Percentiles rank a stretch among this genome's conserved stretches.
phyloP scores from a whole-genome alignment of 768 basidiomycete genomes.

The Hypholoma sublateritium region DNA sequence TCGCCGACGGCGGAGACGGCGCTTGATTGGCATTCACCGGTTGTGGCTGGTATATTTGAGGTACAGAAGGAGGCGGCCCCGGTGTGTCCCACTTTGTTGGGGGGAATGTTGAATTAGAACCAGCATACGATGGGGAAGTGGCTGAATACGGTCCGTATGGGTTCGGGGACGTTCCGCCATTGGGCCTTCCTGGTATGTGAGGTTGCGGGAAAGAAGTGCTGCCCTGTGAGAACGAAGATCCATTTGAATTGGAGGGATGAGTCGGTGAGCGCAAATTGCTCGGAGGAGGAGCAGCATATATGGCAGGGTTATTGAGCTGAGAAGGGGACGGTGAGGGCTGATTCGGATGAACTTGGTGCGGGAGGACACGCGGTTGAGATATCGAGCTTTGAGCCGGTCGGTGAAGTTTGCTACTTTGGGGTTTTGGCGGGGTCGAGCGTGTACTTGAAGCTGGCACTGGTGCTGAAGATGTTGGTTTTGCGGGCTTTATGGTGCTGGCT shows the following conservation, averaged over 20 bases:
- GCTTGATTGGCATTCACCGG: constrained; percentile 10
- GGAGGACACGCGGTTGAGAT: constrained; percentile 21
- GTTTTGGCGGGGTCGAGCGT: constrained; percentile 8
- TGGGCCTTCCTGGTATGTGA: constrained; percentile 8
- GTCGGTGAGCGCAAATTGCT: constrained; percentile 4
- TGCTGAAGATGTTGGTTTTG: constrained; percentile 13
- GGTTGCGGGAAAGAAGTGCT: constrained; percentile 20
- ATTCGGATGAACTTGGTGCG: constrained; percentile 33
- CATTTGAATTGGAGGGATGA: constrained; percentile 13
- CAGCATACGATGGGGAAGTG: not conserved
- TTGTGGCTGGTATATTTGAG: constrained; percentile 10
- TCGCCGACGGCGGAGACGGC: not conserved
- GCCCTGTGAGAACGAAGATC: not conserved
- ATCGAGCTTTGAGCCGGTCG: constrained; percentile 15
- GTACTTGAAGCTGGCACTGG: constrained; percentile 4
- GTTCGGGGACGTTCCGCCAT: not conserved
- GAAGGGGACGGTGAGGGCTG: constrained; percentile 43
- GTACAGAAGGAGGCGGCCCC: constrained; percentile 1
- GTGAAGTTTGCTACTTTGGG: constrained; percentile 18
- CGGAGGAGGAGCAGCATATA: constrained; percentile 37
- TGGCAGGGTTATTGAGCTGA: constrained; percentile 38
- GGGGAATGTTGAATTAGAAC: constrained; percentile 5
- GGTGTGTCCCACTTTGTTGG: constrained; percentile 10
- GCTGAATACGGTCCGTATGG: constrained; percentile 9
- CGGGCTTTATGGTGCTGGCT: constrained; percentile 11